Base-by-base conservation (phyloP, 768 basidiomycete genomes). In the Tylopilus intermedius region DNA sequence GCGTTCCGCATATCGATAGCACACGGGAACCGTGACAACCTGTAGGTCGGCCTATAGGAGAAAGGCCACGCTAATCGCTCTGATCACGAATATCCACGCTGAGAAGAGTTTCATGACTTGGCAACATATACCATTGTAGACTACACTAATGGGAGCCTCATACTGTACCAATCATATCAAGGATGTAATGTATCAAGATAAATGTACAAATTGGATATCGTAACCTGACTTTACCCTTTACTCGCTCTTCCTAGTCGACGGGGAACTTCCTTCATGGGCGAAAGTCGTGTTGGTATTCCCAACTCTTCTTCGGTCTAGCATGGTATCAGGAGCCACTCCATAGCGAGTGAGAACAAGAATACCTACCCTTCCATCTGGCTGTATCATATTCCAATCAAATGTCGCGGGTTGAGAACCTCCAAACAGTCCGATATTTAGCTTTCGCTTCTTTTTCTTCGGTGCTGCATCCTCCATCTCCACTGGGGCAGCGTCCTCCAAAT, bases 41-140 rank as follows among this genome's bases (percentile, higher is more conserved):
- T 54, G 55, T 59, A 54, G 61, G 72, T 68, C 75, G 82, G 81
- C 75, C 68, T 58, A 79, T 78, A 86, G 50, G 46, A 47, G 55
- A 70, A 73, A 42, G 69, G 83, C 87, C 87, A 77, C 76, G 67
- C 81, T 89, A 89, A 90, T 90, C 88, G 80, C 88, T 89, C 85
- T 75, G 68, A 83, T 83, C 82, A 78, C 86, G 74, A 66, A 72
- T 51, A 65, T 65, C 58, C 72, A 89, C 84, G 85, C 79, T 61
- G 82, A 80, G 73, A 79, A 79, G 86, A 86, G 88, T 90, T 90
- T 90, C 88, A 89, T 90, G 83, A 74, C 74, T 80, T 70, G 87
- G 87, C 85, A 53, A 88, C 76, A 87, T 55, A 30, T 48, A 13
- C 41, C 11, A 32, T 41, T 2, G 8, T 27, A 24, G 24, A 22